Conservation (phyloP, 2,329 filamentous ascomycete genomes). For the Corinectria fuckeliana region DNA sequence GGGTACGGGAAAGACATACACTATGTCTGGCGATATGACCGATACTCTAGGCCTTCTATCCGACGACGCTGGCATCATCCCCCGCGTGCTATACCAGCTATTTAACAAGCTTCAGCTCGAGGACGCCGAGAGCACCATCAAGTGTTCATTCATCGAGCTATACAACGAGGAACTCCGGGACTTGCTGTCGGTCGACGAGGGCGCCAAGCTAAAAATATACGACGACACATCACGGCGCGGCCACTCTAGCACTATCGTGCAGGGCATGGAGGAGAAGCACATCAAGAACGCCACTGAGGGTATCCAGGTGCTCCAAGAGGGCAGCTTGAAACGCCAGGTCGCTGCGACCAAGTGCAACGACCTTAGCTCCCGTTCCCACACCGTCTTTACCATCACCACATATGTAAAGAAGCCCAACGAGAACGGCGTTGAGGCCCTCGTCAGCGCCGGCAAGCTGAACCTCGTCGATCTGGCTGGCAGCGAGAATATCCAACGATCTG, state of each 20-base stretch:
- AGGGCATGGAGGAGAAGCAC: conserved; percentile 97
- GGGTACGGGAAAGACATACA: conserved; percentile 98
- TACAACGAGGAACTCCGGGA: conserved; percentile 98
- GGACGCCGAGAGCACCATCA: conserved; percentile 84
- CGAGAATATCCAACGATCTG: conserved; percentile 96
- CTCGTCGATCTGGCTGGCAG: conserved; percentile 96
- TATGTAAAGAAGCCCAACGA: conserved; percentile 84
- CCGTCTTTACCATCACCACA: conserved; percentile 94
- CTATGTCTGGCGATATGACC: conserved; percentile 97
- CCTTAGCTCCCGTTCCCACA: conserved; percentile 94
- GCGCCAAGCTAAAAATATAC: conserved; percentile 89
- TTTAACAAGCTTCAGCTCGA: conserved; percentile 85
- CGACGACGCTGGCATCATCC: conserved; percentile 93
- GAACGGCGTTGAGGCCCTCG: conserved; percentile 85
- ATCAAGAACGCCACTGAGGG: conserved; percentile 86
- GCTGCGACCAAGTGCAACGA: conserved; percentile 99
- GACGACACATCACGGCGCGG: conserved; percentile 89
- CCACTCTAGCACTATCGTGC: conserved; percentile 84
- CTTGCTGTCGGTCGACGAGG: conserved; percentile 81
- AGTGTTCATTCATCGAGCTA: conserved; percentile 97
- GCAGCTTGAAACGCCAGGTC: conserved; percentile 95
- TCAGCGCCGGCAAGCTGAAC: conserved; percentile 93
- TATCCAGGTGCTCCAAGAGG: conserved; percentile 85
- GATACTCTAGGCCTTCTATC: conserved; percentile 85
- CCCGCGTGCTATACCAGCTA: conserved; percentile 83